These are phyloP conservation scores for Tetracentron sinense DNA, from an alignment of 164 flowering plant species.

Conservation along the genomic window DNA sequence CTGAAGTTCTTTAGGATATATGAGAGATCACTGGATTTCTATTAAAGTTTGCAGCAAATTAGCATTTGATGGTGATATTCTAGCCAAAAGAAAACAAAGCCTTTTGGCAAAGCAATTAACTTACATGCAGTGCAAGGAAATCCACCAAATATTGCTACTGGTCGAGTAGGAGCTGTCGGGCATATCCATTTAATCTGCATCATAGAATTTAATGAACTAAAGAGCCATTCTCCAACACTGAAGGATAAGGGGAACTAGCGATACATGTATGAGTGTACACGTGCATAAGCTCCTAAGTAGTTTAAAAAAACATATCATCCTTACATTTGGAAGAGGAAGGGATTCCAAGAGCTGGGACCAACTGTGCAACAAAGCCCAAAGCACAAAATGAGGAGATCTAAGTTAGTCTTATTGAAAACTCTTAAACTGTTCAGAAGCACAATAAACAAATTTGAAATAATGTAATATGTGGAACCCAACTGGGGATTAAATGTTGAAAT, in stretches of 20 bases:
- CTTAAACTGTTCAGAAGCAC: neutral
- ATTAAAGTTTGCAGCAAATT: neutral
- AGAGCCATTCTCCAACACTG: neutral
- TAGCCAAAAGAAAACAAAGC: neutral
- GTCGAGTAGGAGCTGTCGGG: conserved; percentile 64
- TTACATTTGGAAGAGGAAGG: conserved; percentile 75
- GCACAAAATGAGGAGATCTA: neutral
- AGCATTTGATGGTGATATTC: neutral
- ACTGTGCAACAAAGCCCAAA: conserved; percentile 39
- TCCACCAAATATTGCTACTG: conserved; percentile 55
- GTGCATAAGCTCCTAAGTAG: neutral
- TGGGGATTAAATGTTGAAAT: conserved; percentile 5
- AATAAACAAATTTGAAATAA: neutral
- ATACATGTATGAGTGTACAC: neutral
- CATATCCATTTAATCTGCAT: conserved; percentile 63
- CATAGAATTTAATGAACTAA: conserved; percentile 1
- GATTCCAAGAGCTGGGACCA: conserved; percentile 74
- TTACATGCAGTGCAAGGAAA: conserved; percentile 72
- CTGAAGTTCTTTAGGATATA: neutral
- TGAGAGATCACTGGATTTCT: neutral
- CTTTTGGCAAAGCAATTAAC: conserved; percentile 16
- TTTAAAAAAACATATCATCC: conserved; percentile 17
- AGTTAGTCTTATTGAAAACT: neutral
- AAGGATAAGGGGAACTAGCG: neutral
- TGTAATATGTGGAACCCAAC: neutral